A percentile compares a stretch with the other conserved stretches of the same genome.
Evolutionary conservation across 768 basidiomycete species (phyloP).

Genomic region (Lepiota venenata): DNA sequence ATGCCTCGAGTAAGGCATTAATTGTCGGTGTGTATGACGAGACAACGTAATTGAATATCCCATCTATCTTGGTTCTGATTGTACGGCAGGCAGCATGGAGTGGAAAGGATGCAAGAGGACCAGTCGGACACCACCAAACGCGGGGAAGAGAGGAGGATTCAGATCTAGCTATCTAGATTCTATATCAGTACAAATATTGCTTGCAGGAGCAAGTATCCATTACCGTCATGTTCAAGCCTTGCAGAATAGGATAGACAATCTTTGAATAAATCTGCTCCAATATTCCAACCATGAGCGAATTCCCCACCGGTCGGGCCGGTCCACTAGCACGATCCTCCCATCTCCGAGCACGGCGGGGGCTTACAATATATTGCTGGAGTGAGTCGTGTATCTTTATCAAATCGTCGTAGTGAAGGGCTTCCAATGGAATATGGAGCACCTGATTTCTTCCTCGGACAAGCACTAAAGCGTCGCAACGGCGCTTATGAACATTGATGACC

Average conservation of each 20-base stretch:
- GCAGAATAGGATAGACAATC: constrained; percentile 8
- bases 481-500: constrained; percentile 14
- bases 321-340: background rate
- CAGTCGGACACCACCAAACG: constrained; percentile 26
- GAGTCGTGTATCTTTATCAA: background rate
- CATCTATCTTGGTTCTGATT: background rate
- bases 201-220: background rate
- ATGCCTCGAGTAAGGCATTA: no score
- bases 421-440: constrained; percentile 13
- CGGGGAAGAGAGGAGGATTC: background rate
- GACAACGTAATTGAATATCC: constrained; percentile 6
- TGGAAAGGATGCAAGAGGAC: constrained; percentile 20
- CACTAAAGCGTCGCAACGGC: background rate
- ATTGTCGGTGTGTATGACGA: constrained; percentile 18
- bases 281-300: background rate
- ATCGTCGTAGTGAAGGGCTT: background rate
- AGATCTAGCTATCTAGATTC: background rate
- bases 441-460: background rate
- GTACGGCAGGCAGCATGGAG: constrained; percentile 16
- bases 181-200: background rate
- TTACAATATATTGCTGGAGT: background rate
- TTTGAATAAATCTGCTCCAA: background rate
- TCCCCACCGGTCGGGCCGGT: background rate
- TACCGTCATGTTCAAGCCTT: background rate
- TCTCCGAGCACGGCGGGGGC: no score